These are phyloP conservation scores for Kwoniella shandongensis DNA, from an alignment of 768 basidiomycete species.

Conservation along the genomic window DNA sequence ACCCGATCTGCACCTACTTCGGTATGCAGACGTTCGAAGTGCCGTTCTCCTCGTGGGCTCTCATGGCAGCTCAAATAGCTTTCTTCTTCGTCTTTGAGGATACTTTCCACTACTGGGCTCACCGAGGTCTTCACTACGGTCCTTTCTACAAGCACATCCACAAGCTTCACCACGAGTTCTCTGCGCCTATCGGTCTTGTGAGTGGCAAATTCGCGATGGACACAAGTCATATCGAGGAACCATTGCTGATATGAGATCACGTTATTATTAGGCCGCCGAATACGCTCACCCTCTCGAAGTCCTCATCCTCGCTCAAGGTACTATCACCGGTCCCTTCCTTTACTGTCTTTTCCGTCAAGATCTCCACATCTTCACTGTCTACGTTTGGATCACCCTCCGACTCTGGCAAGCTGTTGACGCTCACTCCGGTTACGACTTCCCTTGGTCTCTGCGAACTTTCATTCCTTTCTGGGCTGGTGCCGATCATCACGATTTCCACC, in stretches of 20 bases:
- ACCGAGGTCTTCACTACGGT: slow-evolving; percentile 77
- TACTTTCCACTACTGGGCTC: slow-evolving; percentile 92
- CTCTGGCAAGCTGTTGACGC: slow-evolving; percentile 97
- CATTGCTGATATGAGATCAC: slow-evolving; percentile 40
- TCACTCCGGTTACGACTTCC: slow-evolving; percentile 98
- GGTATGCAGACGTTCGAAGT: slow-evolving; percentile 93
- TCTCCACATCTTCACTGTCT: slow-evolving; percentile 90
- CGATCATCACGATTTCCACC: slow-evolving; percentile 98
- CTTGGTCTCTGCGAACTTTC: slow-evolving; percentile 91
- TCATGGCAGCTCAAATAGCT: slow-evolving; percentile 72
- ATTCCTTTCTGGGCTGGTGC: slow-evolving; percentile 90
- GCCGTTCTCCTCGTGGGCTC: slow-evolving; percentile 74
- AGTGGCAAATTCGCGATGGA: slow-evolving; percentile 10
- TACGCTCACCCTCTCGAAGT: slow-evolving; percentile 98
- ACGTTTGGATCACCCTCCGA: slow-evolving; percentile 87
- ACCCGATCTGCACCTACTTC: slow-evolving; percentile 79
- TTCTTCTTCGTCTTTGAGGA: slow-evolving; percentile 97
- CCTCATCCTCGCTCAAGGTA: slow-evolving; percentile 88
- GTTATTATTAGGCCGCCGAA: slow-evolving; percentile 62
- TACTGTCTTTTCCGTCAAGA: slow-evolving; percentile 72
- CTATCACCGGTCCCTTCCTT: slow-evolving; percentile 80
- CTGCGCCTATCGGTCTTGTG: slow-evolving; percentile 90
- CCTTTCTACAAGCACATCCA: slow-evolving; percentile 85
- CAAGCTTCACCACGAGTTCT: slow-evolving; percentile 96
- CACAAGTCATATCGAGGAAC: background rate